Base-by-base conservation (phyloP, 805 yeast species). In the Tetrapisispora namnaoensis region DNA sequence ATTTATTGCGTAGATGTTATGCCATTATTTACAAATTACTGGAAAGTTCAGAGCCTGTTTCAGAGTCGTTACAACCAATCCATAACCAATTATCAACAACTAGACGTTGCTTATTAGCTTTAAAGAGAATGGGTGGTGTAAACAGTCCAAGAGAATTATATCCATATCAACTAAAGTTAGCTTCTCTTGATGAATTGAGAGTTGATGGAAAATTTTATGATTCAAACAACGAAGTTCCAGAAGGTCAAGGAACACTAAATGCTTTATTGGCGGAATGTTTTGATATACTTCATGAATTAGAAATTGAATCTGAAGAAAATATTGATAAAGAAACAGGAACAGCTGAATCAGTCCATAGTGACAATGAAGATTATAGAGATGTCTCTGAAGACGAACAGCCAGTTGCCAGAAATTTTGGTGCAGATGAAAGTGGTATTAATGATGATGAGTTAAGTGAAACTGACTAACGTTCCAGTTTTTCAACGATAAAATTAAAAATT, bases 241-340 rank as follows among this genome's bases (percentile, higher is more conserved):
- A 93, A 64, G 99, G 99, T 13, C 99, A 93, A 68, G 99, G 97
- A 6, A 80, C 95, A n/a, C 72, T 93, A 53, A 89, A 82, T 65
- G 95, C 95, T 1, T 69, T 91, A 49, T 71, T 91, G 45, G 93
- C 95, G 3, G 97, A 90, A 63, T 91, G 98, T 66, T 93, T 88
- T 64, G 99, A 93, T 65, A 83, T 91, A 50, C 75, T 86, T 43
- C 93, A 91, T 62, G 99, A 93, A 69, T 73, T 93, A 65, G 85
- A 88, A 62, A 82, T 86, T 35, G 95, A 89, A 61, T 77, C 85
- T 46, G 89, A 85, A 57, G 90, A 42, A 22, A 37, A 37, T 11
- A 22, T 13, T 17, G 28, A 37, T 14, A 27, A 20, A n/a, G 44
- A 24, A 13, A 10, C 35, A 7, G 28, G 36, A 14, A 20, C 42